Base-by-base conservation (phyloP, 495 filamentous ascomycete species). In the Neurospora tetrasperma region DNA sequence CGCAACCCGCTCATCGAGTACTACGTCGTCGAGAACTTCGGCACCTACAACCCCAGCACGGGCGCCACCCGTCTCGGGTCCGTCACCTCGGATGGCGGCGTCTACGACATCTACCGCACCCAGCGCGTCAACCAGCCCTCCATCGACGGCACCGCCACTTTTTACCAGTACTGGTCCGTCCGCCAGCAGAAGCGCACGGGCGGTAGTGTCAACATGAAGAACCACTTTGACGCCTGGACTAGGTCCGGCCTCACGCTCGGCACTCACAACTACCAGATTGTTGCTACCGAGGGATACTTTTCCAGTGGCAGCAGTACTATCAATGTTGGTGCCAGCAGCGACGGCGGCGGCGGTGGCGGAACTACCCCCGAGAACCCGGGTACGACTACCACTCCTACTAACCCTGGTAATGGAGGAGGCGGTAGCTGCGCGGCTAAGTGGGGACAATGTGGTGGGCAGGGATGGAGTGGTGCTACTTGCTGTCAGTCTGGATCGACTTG, bases 191-290 rank as follows among this genome's bases (percentile, higher is more conserved):
- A 86, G 80, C 83, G 87, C 75, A 78, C 80, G 72, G 82, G 84
- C 70, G 86, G 87, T 62, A 81, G 79, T 40, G 83, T 89, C 76
- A 85, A 76, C 44, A 81, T 84, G 73, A 73, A 78, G 59, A 88
- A 87, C 78, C 90, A 91, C 82, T 91, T 92, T 78, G 82, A 88
- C 76, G 89, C 88, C 35, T 92, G 90, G 90, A 75, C 77, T 3
- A 71, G 70, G 35, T 74, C 80, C 44, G 86, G 86, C 7, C 82
- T 91, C 79, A 76, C 78, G 20, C 77, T 90, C 39, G 88, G 88
- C 0, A 82, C 78, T 6, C 84, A 86, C 76, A 83, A 89, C 78
- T 89, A 88, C 79, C 83, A 86, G 82, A 87, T 89, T 71, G 80
- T 90, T 9, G 84, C 86, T 18, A 89, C 86, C 6, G 87, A 90